Base-by-base conservation (phyloP, 1,284 basidiomycete genomes). In the Hymenochaete sp. region DNA sequence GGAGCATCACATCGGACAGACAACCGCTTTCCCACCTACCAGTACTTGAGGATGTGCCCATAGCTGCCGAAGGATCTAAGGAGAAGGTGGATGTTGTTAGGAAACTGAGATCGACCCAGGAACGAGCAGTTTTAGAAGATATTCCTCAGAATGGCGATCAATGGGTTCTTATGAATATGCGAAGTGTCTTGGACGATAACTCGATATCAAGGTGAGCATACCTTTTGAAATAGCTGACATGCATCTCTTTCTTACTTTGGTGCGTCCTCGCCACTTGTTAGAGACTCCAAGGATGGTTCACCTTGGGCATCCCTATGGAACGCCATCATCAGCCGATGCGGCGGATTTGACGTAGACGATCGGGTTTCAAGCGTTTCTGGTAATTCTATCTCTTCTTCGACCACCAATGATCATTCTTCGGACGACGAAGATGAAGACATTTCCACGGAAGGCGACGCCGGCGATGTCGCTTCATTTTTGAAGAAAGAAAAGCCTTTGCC, bases 221-320 rank as follows among this genome's bases (percentile, higher is more conserved):
- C 5, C 32, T 8, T 6, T 19, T 16, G 14, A 5, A 35, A n/a
- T n/a, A 5, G 5, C 21, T 9, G 25, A 28, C 19, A n/a, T n/a
- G n/a, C 39, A 13, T 5, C 28, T 22, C 6, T 32, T 14, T 42
- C 19, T 42, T 38, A 4, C 44, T 21, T 36, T 13, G 29, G 26
- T 16, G 9, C 19, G 14, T 38, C 27, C 18, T 25, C 1, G 25
- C 8, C n/a, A n/a, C n/a, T n/a, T n/a, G n/a, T 19, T 27, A 56
- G 56, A 44, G 66, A 67, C n/a, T 55, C 62, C 1, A 70, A 72
- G 25, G 64, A 73, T 41, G 88, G 87, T 1, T 75, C 56, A 6
- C 76, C 82, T 1, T 92, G 88, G 88, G 65, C 79, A 9, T 69
- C 81, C 4, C 51, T 80, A 0, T 93, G 87, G 86, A 80, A 80